Conservation (phyloP, 2,329 filamentous ascomycete species). For the Aspergillus proliferans region DNA sequence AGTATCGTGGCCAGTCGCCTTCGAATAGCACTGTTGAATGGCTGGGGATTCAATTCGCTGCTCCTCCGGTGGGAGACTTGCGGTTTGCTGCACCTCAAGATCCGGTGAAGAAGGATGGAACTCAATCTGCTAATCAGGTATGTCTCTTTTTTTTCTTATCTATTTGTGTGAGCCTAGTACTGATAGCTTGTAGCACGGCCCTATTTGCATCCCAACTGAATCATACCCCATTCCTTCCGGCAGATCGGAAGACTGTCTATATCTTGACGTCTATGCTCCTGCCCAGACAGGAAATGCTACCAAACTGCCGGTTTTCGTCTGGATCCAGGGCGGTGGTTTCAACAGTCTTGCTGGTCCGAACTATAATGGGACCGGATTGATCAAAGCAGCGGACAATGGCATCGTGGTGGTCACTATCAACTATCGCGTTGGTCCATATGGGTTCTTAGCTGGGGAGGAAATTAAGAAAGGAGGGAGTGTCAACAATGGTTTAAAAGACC, state of each 20-base stretch:
- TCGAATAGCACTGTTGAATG: slow-evolving; percentile 60
- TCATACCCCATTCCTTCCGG: slow-evolving; percentile 55
- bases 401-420: slow-evolving; percentile 69
- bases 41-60: slow-evolving; percentile 70
- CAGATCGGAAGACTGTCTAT: slow-evolving; percentile 40
- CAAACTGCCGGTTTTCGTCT: slow-evolving; percentile 59
- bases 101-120: slow-evolving; percentile 42
- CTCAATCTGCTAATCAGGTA: slow-evolving; percentile 53
- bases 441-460: slow-evolving; percentile 60
- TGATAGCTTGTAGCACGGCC: slow-evolving; percentile 28
- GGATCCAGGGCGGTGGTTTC: slow-evolving; percentile 58
- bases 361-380: slow-evolving; percentile 57
- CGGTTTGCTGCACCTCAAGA: slow-evolving; percentile 64
- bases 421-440: slow-evolving; percentile 68
- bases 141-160: slow-evolving; percentile 4
- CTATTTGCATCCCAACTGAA: slow-evolving; percentile 61
- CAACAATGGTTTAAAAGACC: slow-evolving; percentile 67
- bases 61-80: slow-evolving; percentile 58
- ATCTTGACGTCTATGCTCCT: slow-evolving; percentile 38
- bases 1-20: slow-evolving; percentile 54
- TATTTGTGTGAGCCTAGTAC: neutral
- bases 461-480: slow-evolving; percentile 45
- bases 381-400: slow-evolving; percentile 51
- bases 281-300: slow-evolving; percentile 28
- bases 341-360: slow-evolving; percentile 54